phyloP scores from a whole-genome alignment of 345 rosid species.

The Eucalyptus curtisii region DNA sequence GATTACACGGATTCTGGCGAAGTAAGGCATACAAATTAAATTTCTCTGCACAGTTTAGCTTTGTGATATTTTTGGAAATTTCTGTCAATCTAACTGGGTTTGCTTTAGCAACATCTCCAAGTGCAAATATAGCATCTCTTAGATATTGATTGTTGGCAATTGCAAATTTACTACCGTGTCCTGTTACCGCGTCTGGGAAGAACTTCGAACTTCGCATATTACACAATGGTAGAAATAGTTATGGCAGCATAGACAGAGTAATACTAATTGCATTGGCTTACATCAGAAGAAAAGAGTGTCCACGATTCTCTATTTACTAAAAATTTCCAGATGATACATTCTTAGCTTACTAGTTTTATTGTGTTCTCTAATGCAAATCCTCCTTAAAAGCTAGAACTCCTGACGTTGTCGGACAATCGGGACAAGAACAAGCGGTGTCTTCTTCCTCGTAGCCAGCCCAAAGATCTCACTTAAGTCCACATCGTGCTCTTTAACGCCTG shows the following conservation, averaged over 20 bases:
- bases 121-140: not conserved
- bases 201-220: not conserved
- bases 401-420: not conserved
- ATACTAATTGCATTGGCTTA: not conserved
- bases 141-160: not conserved
- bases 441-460: conserved; percentile 30
- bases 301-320: not conserved
- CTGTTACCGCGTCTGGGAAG: not conserved
- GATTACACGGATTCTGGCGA: not conserved
- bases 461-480: conserved; percentile 12
- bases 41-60: not conserved
- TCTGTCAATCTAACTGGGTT: not conserved
- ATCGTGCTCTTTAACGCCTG: not conserved
- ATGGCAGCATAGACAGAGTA: not conserved
- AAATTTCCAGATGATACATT: not conserved
- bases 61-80: not conserved
- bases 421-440: conserved; percentile 10
- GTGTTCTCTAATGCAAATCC: not conserved
- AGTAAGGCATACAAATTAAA: not conserved
- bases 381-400: not conserved
- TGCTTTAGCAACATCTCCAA: not conserved
- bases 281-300: not conserved
- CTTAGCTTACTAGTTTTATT: not conserved
- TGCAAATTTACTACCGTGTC: not conserved
- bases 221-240: not conserved